Conservation (phyloP, 2,329 filamentous ascomycete genomes). For the Dactylellina leptospora region DNA sequence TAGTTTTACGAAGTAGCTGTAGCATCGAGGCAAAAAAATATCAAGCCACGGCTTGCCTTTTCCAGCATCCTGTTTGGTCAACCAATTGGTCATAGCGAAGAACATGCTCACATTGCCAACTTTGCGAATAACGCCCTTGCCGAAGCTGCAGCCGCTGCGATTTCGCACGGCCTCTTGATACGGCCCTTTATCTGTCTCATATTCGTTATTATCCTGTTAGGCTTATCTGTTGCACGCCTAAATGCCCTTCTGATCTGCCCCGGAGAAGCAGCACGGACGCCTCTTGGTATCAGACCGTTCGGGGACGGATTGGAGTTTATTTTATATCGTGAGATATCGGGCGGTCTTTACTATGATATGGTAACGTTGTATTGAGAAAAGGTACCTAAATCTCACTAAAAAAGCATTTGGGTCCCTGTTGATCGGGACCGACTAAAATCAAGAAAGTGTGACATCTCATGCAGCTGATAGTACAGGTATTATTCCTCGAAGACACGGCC, state of each 20-base stretch:
- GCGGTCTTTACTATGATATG: too few relatives aligned
- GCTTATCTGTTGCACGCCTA: background rate
- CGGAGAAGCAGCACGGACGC: too few relatives aligned
- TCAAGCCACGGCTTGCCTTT: too few relatives aligned
- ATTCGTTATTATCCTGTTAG: too few relatives aligned
- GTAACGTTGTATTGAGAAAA: background rate
- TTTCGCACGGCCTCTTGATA: conserved; percentile 9
- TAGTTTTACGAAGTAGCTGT: too few relatives aligned
- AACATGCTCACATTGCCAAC: too few relatives aligned
- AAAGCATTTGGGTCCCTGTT: conserved; percentile 3
- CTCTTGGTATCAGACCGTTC: conserved; percentile 18
- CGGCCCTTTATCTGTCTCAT: background rate
- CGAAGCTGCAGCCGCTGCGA: too few relatives aligned
- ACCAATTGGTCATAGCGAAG: too few relatives aligned
- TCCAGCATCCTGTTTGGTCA: too few relatives aligned
- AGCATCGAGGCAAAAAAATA: too few relatives aligned
- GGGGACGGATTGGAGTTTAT: conserved; percentile 14
- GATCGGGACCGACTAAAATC: conserved; percentile 15
- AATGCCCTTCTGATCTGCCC: too few relatives aligned
- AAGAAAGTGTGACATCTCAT: conserved; percentile 34
- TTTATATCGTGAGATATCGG: conserved; percentile 30
- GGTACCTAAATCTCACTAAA: background rate
- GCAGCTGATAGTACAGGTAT: conserved; percentile 24
- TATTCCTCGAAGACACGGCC: conserved; percentile 40
- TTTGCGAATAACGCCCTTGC: conserved; percentile 2